A percentile compares a stretch with the other conserved stretches of the same genome.
Evolutionary conservation across 495 filamentous ascomycete species (phyloP).

Genomic region (Letharia columbiana): DNA sequence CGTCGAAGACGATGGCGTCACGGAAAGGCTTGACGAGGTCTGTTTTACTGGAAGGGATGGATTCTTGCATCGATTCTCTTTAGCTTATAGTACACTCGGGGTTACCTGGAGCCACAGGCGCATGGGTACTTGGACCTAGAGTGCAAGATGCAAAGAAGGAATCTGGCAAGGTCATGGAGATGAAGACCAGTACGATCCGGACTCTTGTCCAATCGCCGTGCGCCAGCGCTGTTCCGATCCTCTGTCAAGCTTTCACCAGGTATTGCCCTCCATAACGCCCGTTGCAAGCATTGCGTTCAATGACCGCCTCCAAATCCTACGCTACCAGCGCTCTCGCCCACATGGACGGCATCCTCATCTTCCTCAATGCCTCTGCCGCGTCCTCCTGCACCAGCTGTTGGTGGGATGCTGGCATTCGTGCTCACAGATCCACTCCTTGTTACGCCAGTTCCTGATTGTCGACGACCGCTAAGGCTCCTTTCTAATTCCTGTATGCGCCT

Average conservation of each 20-base stretch:
- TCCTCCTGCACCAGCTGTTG: slow-evolving; percentile 15
- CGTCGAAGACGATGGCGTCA: no score
- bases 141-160: no score
- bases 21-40: no score
- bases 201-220: slow-evolving; percentile 1
- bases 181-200: not conserved
- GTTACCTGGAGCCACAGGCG: no score
- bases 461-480: slow-evolving; percentile 34
- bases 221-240: slow-evolving; percentile 13
- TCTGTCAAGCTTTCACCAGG: not conserved
- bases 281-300: not conserved
- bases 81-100: no score
- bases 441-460: slow-evolving; percentile 37
- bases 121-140: no score
- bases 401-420: slow-evolving; percentile 33
- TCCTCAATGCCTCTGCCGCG: slow-evolving; percentile 1
- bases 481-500: slow-evolving; percentile 69
- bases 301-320: slow-evolving; percentile 30
- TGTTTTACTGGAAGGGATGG: no score
- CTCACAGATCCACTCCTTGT: slow-evolving; percentile 35
- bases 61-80: no score
- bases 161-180: not conserved
- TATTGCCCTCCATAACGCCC: not conserved
- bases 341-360: slow-evolving; percentile 29
- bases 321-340: slow-evolving; percentile 51